A percentile compares a stretch with the other conserved stretches of the same genome.
phyloP scores from a whole-genome alignment of 352 stramenopile species.

The Phytophthora sansomeana region DNA sequence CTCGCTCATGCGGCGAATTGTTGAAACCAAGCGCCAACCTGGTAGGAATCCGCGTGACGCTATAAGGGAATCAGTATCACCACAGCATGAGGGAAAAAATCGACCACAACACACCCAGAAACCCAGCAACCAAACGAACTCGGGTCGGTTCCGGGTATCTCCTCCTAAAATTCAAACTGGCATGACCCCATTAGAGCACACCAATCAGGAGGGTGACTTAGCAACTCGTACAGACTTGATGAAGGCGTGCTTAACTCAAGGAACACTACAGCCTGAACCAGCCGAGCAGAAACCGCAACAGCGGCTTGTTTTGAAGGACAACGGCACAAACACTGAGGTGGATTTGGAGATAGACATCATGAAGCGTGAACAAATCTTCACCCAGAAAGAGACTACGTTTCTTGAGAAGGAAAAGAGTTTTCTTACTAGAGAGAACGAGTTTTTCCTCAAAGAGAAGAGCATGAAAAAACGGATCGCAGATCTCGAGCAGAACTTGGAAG shows the following conservation, averaged over 20 bases:
- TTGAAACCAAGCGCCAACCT: conserved; percentile 24
- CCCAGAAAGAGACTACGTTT: conserved; percentile 40
- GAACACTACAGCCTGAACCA: background rate
- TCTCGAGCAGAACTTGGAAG: conserved; percentile 40
- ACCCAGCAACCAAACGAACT: background rate
- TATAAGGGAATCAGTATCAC: background rate
- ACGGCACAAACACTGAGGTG: conserved; percentile 66
- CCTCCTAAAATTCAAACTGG: conserved; percentile 7
- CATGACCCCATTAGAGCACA: background rate
- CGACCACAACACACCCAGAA: background rate
- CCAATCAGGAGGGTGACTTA: background rate
- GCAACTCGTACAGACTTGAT: conserved; percentile 1
- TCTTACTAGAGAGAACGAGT: conserved; percentile 45
- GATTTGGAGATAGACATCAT: conserved; percentile 62
- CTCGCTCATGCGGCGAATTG: conserved; percentile 52
- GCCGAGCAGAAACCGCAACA: conserved; percentile 5
- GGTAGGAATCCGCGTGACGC: conserved; percentile 19
- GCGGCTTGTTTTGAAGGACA: conserved; percentile 55
- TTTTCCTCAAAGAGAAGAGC: conserved; percentile 43
- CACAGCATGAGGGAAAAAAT: background rate
- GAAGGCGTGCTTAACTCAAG: conserved; percentile 1
- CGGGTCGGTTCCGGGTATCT: background rate
- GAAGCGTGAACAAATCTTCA: conserved; percentile 45
- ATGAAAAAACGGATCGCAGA: conserved; percentile 34
- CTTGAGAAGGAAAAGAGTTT: conserved; percentile 48